A percentile compares a stretch with the other conserved stretches of the same genome.
Evolutionary conservation across 1,139 yeast genomes (phyloP).

Genomic region (Debaryomyces nepalensis): DNA sequence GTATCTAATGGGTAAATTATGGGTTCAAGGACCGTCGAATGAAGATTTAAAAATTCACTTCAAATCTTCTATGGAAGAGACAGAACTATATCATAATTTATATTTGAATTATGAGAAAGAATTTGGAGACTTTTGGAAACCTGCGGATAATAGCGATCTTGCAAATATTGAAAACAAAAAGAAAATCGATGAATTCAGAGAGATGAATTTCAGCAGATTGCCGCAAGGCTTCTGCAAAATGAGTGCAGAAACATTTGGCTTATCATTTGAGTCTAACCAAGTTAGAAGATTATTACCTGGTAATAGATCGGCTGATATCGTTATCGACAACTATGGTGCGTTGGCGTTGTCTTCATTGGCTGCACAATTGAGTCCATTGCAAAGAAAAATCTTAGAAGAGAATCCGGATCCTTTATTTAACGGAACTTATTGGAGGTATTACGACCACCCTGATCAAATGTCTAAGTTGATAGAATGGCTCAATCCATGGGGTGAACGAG

Average conservation of each 20-base stretch:
- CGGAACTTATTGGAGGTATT: constrained; percentile 69
- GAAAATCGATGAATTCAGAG: neutral
- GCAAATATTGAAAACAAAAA: neutral
- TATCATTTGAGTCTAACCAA: constrained; percentile 17
- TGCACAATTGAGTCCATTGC: constrained; percentile 45
- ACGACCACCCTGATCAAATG: constrained; percentile 65
- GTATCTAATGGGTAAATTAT: constrained; percentile 82
- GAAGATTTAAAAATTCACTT: constrained; percentile 54
- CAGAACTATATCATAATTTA: constrained; percentile 17
- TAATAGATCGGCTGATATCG: constrained; percentile 16
- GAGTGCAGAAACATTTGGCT: constrained; percentile 23
- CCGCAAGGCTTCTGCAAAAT: constrained; percentile 26
- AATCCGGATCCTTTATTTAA: constrained; percentile 56
- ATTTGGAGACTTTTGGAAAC: constrained; percentile 11
- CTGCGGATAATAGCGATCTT: neutral
- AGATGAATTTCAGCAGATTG: constrained; percentile 23
- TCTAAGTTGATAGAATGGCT: constrained; percentile 66
- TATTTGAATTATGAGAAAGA: constrained; percentile 14
- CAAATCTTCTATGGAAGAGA: constrained; percentile 16
- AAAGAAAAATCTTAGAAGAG: constrained; percentile 74
- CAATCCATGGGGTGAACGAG: constrained; percentile 78
- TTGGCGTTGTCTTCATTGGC: constrained; percentile 27
- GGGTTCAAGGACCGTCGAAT: constrained; percentile 91
- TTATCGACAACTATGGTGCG: constrained; percentile 53
- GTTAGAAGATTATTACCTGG: neutral